Percentiles rank a stretch among this genome's conserved stretches.
These are phyloP conservation scores for Mortierella sp. DNA, from an alignment of 371 early-diverging fungal species.

Conservation along the genomic window DNA sequence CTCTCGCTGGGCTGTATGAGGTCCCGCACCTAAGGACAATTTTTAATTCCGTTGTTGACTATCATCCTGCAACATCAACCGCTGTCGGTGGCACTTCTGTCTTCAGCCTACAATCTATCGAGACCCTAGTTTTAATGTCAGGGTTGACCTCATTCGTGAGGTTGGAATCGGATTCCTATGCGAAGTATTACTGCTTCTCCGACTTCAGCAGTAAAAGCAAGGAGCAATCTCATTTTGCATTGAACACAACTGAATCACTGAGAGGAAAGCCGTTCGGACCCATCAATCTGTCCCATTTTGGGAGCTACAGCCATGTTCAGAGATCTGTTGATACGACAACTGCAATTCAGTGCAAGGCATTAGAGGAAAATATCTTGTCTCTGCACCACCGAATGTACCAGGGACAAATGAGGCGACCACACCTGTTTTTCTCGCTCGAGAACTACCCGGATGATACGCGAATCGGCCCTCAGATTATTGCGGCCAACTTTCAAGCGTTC, in stretches of 20 bases:
- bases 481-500: slow-evolving; percentile 58
- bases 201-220: slow-evolving; percentile 13
- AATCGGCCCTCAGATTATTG: slow-evolving; percentile 51
- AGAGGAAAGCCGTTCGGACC: background rate
- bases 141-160: slow-evolving; percentile 30
- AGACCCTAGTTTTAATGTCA: slow-evolving; percentile 9
- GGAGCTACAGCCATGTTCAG: background rate
- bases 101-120: background rate
- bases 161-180: slow-evolving; percentile 9
- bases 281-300: background rate
- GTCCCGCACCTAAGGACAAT: slow-evolving; percentile 42
- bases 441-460: slow-evolving; percentile 53
- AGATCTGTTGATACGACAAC: background rate
- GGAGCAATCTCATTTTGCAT: background rate
- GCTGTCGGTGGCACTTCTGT: background rate
- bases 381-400: slow-evolving; percentile 39
- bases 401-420: slow-evolving; percentile 45
- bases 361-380: slow-evolving; percentile 7
- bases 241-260: background rate
- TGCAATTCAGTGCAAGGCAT: background rate
- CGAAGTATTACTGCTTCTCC: slow-evolving; percentile 47
- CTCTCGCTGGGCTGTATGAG: slow-evolving; percentile 45
- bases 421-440: slow-evolving; percentile 49
- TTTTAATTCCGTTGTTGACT: slow-evolving; percentile 44
- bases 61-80: slow-evolving; percentile 9